These are phyloP conservation scores for Brassica incana DNA, from an alignment of 345 rosid genomes.

Conservation along the genomic window DNA sequence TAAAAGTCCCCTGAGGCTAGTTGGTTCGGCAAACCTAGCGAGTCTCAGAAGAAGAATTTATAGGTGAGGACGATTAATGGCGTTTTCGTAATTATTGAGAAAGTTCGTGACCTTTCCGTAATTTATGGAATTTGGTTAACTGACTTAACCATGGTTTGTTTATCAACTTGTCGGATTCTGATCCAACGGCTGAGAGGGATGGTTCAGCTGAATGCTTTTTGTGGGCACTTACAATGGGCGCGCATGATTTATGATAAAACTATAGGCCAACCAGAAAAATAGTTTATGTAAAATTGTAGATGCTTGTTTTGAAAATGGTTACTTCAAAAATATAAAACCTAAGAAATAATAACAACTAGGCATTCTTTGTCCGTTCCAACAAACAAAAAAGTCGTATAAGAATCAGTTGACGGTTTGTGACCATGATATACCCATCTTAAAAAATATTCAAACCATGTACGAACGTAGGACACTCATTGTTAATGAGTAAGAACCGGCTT, in stretches of 20 bases:
- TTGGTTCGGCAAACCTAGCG: constrained; percentile 78
- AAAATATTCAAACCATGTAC: neutral
- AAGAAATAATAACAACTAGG: neutral
- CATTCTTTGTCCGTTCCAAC: neutral
- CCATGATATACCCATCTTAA: neutral
- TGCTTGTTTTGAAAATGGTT: neutral
- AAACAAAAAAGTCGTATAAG: neutral
- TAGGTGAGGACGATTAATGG: constrained; percentile 37
- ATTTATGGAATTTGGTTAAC: neutral
- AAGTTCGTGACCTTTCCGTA: constrained; percentile 15
- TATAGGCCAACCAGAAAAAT: neutral
- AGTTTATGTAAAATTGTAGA: neutral
- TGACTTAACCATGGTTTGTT: constrained; percentile 34
- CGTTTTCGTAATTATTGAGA: neutral
- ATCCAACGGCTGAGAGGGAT: constrained; percentile 46
- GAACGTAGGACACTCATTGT: neutral
- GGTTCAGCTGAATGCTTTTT: constrained; percentile 23
- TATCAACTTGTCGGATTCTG: constrained; percentile 43
- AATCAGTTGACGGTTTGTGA: constrained; percentile 5
- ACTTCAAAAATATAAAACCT: neutral
- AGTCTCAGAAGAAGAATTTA: constrained; percentile 52
- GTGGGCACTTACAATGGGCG: constrained; percentile 23
- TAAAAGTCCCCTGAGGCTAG: constrained; percentile 40
- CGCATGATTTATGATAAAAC: neutral
- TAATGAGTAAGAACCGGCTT: neutral